Conservation (phyloP, 352 stramenopile genomes). For the Pythium phragmitis region DNA sequence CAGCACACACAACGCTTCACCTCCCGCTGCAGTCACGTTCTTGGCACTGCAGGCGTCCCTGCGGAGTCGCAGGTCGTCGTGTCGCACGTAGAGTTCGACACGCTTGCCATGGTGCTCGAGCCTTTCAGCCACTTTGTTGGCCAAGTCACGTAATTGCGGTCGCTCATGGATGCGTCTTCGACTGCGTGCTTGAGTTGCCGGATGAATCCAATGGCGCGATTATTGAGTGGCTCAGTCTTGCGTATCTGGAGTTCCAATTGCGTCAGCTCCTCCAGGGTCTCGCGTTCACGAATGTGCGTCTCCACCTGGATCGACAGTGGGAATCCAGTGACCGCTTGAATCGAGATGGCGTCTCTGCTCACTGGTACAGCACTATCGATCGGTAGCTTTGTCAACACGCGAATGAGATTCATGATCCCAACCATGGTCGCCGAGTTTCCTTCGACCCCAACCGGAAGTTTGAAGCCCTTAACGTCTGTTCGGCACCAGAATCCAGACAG, state of each 20-base stretch:
- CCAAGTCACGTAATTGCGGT: neutral
- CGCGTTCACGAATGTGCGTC: conserved; percentile 1
- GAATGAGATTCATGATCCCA: conserved; percentile 6
- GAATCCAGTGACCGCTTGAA: neutral
- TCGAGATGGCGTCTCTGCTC: neutral
- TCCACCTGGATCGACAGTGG: neutral
- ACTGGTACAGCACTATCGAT: neutral
- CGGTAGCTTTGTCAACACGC: neutral
- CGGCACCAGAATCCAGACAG: neutral
- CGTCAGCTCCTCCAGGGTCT: neutral
- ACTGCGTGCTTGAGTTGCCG: neutral
- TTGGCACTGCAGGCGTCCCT: neutral
- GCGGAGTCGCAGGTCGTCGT: neutral
- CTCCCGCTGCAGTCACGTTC: neutral
- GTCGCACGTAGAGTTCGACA: neutral
- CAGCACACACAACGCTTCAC: neutral
- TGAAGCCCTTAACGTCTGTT: conserved; percentile 1
- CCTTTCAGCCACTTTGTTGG: neutral
- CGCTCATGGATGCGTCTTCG: conserved; percentile 4
- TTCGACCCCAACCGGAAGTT: neutral
- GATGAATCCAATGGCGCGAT: neutral
- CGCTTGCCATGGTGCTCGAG: neutral
- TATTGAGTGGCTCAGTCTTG: neutral
- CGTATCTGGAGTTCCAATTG: neutral
- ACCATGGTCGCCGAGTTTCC: neutral